Percentiles rank a stretch among this genome's conserved stretches.
Conservation (phyloP, 2,329 filamentous ascomycete genomes). For the Juglanconis oblonga region DNA sequence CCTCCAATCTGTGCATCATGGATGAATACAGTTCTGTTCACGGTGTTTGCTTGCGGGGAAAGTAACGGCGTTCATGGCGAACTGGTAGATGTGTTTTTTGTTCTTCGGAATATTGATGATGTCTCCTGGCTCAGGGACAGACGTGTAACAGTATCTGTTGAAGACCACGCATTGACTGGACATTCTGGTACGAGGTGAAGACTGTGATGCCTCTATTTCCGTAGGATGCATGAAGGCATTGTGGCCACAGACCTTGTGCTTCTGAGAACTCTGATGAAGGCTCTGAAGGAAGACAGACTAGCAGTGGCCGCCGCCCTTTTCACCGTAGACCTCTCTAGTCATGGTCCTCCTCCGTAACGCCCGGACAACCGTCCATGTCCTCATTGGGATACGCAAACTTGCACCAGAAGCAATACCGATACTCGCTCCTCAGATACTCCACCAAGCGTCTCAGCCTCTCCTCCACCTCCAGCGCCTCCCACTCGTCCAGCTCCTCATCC, state of each 20-base stretch:
- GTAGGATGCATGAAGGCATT: too few relatives aligned
- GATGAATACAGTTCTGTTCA: neutral
- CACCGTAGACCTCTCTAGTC: slow-evolving; percentile 35
- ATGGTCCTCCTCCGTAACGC: slow-evolving; percentile 79
- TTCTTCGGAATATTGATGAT: too few relatives aligned
- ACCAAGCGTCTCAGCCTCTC: slow-evolving; percentile 69
- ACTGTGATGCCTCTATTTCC: too few relatives aligned
- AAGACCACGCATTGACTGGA: too few relatives aligned
- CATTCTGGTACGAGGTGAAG: too few relatives aligned
- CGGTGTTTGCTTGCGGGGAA: neutral
- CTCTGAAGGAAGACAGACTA: neutral
- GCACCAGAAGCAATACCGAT: slow-evolving; percentile 95
- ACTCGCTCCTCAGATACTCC: slow-evolving; percentile 64
- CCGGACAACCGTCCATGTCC: slow-evolving; percentile 84
- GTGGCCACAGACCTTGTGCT: too few relatives aligned
- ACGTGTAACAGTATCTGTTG: too few relatives aligned
- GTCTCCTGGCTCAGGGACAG: too few relatives aligned
- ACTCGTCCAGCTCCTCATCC: slow-evolving; percentile 76
- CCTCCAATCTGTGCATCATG: neutral
- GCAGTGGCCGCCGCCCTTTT: too few relatives aligned
- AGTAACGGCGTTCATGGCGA: neutral
- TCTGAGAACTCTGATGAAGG: neutral
- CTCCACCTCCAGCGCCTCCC: slow-evolving; percentile 64
- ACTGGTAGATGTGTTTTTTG: neutral
- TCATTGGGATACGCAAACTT: slow-evolving; percentile 75